Evolutionary conservation across 441 rosid genomes (phyloP).

Genomic region (Pelargonium citronellum): DNA sequence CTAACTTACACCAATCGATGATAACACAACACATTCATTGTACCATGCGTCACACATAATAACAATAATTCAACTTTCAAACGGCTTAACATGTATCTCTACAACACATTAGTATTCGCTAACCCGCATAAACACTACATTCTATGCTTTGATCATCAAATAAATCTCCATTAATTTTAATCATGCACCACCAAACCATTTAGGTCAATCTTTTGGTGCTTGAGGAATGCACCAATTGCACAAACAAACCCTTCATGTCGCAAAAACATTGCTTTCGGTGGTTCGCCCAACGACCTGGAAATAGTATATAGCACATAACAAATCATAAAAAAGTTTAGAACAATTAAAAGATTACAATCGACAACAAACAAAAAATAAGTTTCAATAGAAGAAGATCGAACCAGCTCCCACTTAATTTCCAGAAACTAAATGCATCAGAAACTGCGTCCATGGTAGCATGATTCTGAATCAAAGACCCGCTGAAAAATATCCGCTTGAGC

Average conservation of each 20-base stretch:
- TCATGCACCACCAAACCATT: slow-evolving; percentile 12
- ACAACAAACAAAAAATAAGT: too few relatives aligned
- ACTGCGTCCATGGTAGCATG: slow-evolving; percentile 95
- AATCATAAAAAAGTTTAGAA: too few relatives aligned
- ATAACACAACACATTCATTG: too few relatives aligned
- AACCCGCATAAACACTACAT: slow-evolving; percentile 29
- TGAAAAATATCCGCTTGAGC: slow-evolving; percentile 29
- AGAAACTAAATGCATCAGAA: slow-evolving; percentile 87
- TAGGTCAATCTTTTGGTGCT: slow-evolving; percentile 7
- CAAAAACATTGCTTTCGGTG: too few relatives aligned
- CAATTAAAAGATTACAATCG: too few relatives aligned
- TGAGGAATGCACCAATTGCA: slow-evolving; percentile 21
- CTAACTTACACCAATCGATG: too few relatives aligned
- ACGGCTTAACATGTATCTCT: too few relatives aligned
- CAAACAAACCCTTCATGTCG: slow-evolving; percentile 16
- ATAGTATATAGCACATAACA: too few relatives aligned
- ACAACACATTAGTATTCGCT: slow-evolving; percentile 6
- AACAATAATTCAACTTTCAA: too few relatives aligned
- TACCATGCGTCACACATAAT: too few relatives aligned
- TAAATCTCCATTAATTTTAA: slow-evolving; percentile 24
- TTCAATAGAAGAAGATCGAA: too few relatives aligned
- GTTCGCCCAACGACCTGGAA: too few relatives aligned
- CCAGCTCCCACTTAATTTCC: slow-evolving; percentile 34
- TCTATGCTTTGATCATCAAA: slow-evolving; percentile 33
- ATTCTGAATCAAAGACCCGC: slow-evolving; percentile 86